A percentile compares a stretch with the other conserved stretches of the same genome.
Conservation (phyloP, 306 rosid genomes). For the Corylus americana region DNA sequence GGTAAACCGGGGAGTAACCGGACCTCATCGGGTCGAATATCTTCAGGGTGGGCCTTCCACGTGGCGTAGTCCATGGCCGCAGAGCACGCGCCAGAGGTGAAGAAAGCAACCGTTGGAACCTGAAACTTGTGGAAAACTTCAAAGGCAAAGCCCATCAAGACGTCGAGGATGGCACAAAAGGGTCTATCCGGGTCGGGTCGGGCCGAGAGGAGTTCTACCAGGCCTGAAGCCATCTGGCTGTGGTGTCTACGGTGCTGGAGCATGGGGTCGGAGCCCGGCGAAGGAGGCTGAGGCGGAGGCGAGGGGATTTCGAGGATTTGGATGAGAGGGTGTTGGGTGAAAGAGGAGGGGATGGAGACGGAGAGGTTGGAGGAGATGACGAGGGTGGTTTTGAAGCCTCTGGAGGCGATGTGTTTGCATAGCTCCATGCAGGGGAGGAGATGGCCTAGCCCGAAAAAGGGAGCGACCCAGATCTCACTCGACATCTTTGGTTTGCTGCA, state of each 20-base stretch:
- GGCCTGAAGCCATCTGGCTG: constrained; percentile 14
- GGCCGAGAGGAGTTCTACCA: constrained; percentile 37
- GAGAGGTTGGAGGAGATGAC: constrained; percentile 43
- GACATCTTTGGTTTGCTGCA: too few species aligned
- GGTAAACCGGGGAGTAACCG: constrained; percentile 58
- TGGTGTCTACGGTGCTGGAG: constrained; percentile 18
- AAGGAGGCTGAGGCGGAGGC: constrained; percentile 2
- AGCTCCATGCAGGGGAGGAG: constrained; percentile 63
- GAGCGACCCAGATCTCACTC: too few species aligned
- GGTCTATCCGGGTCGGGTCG: constrained; percentile 31
- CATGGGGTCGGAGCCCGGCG: constrained; percentile 14
- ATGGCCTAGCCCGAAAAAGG: constrained; percentile 63
- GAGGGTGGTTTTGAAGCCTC: constrained; percentile 39
- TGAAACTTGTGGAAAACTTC: constrained; percentile 40
- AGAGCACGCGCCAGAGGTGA: constrained; percentile 65
- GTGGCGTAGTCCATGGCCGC: constrained; percentile 51
- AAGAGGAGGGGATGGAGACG: constrained; percentile 49
- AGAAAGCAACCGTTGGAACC: constrained; percentile 50
- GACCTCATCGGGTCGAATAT: constrained; percentile 45
- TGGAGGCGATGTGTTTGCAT: constrained; percentile 54
- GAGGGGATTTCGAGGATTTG: constrained; percentile 38
- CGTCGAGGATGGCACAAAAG: constrained; percentile 53
- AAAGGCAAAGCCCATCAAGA: constrained; percentile 50
- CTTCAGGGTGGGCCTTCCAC: constrained; percentile 51
- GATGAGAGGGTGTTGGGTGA: constrained; percentile 46